Evolutionary conservation across 1,139 yeast species (phyloP).

Genomic region (Candida tropicalis): DNA sequence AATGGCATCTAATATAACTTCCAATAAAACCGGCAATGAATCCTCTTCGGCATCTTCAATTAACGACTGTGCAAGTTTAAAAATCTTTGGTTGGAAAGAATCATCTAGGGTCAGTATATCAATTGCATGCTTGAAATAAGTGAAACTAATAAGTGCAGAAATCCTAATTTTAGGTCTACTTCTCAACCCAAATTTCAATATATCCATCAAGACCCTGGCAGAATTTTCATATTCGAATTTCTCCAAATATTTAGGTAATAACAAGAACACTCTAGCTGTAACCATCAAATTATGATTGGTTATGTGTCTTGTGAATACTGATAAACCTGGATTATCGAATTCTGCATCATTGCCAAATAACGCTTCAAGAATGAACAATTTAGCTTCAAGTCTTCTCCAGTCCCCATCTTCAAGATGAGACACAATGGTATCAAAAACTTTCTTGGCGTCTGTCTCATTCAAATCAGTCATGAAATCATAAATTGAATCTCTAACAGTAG

Average conservation of each 20-base stretch:
- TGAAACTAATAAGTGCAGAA: conserved; percentile 54
- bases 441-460: conserved; percentile 36
- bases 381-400: conserved; percentile 40
- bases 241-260: conserved; percentile 60
- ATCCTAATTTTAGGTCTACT: conserved; percentile 29
- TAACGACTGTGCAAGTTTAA: conserved; percentile 40
- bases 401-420: conserved; percentile 19
- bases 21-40: conserved; percentile 75
- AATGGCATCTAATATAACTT: conserved; percentile 61
- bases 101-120: conserved; percentile 29
- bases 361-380: conserved; percentile 41
- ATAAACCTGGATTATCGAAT: conserved; percentile 26
- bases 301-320: conserved; percentile 23
- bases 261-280: conserved; percentile 46
- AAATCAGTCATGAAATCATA: conserved; percentile 52
- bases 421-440: conserved; percentile 26
- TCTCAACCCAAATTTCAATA: conserved; percentile 29
- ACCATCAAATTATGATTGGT: conserved; percentile 31
- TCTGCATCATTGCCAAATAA: conserved; percentile 46
- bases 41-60: conserved; percentile 76
- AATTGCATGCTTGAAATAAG: conserved; percentile 54
- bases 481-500: conserved; percentile 55
- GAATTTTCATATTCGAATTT: conserved; percentile 46
- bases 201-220: conserved; percentile 37
- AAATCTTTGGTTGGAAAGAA: conserved; percentile 29